These are phyloP conservation scores for Chamaecrista fasciculata DNA, from an alignment of 306 rosid species.

Conservation along the genomic window DNA sequence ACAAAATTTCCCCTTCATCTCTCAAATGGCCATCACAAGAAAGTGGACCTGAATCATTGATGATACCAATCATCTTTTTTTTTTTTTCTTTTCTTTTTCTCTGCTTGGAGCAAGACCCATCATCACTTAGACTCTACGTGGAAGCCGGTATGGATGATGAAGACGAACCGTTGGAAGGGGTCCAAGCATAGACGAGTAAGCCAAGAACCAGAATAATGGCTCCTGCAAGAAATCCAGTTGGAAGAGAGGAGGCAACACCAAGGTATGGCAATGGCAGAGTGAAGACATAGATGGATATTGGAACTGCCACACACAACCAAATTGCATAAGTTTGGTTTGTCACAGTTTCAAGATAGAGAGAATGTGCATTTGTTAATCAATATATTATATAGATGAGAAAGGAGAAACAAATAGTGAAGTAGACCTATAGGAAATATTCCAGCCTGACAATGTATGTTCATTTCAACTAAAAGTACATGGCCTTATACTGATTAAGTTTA, in stretches of 20 bases:
- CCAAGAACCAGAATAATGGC: constrained; percentile 64
- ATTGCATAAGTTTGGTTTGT: constrained; percentile 14
- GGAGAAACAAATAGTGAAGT: not conserved
- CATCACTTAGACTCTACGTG: constrained; percentile 15
- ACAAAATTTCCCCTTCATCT: constrained; percentile 7
- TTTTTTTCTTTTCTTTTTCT: too few relatives aligned
- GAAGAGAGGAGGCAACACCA: constrained; percentile 71
- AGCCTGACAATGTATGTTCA: too few relatives aligned
- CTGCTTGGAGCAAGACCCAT: too few relatives aligned
- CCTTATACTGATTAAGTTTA: too few relatives aligned
- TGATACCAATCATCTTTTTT: not conserved
- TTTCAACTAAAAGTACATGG: too few relatives aligned
- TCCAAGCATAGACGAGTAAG: constrained; percentile 69
- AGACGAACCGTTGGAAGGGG: constrained; percentile 49
- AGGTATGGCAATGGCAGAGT: constrained; percentile 84
- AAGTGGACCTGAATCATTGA: constrained; percentile 4
- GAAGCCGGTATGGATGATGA: constrained; percentile 39
- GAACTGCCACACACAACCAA: constrained; percentile 58
- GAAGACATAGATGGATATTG: constrained; percentile 68
- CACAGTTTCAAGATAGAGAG: constrained; percentile 2
- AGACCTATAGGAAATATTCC: not conserved
- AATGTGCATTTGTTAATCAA: not conserved
- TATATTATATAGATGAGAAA: not conserved
- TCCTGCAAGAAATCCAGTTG: constrained; percentile 75
- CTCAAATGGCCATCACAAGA: constrained; percentile 13